phyloP scores from a whole-genome alignment of 75 land plant genomes.

The Pinus tabuliformis region DNA sequence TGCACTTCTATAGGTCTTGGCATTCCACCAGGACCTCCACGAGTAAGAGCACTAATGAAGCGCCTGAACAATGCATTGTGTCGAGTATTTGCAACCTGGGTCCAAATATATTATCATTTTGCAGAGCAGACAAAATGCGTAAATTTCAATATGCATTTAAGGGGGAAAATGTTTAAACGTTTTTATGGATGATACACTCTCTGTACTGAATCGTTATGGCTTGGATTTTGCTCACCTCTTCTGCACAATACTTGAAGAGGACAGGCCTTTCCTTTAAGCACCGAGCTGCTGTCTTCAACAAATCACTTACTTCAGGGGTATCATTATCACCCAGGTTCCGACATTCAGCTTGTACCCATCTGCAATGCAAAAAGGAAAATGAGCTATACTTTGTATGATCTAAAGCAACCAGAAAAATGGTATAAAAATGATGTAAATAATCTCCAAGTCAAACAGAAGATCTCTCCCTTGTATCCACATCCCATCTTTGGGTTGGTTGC shows the following conservation, averaged over 20 bases:
- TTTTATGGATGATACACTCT: neutral
- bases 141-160: neutral
- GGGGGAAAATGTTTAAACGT: neutral
- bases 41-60: constrained; percentile 94
- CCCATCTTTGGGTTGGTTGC: no score
- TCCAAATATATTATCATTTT: neutral
- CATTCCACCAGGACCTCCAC: constrained; percentile 99
- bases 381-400: neutral
- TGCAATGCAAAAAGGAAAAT: constrained; percentile 12
- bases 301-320: constrained; percentile 92
- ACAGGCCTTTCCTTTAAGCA: constrained; percentile 95
- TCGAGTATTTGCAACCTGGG: constrained; percentile 93
- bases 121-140: neutral
- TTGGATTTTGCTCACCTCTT: constrained; percentile 62
- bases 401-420: neutral
- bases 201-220: neutral
- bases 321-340: constrained; percentile 88
- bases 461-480: no score
- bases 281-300: constrained; percentile 82
- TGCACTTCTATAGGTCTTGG: constrained; percentile 99
- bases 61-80: constrained; percentile 95
- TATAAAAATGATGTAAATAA: neutral
- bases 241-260: constrained; percentile 98
- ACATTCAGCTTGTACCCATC: constrained; percentile 99
- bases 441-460: neutral